phyloP scores from a whole-genome alignment of 257 asterid species.

The Lavandula angustifolia region DNA sequence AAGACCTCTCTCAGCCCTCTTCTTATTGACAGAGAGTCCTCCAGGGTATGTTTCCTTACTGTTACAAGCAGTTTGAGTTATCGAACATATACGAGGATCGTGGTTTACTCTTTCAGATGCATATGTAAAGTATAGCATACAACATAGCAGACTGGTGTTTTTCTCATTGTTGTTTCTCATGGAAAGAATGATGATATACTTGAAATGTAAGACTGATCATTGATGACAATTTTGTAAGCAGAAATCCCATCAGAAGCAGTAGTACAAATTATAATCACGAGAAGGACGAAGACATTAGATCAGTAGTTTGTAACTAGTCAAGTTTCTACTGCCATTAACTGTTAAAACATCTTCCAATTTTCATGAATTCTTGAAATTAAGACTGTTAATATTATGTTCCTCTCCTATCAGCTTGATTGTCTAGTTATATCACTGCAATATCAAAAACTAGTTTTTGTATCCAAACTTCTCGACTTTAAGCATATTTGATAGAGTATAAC shows the following conservation, averaged over 20 bases:
- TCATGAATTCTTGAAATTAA: not conserved
- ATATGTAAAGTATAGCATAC: not conserved
- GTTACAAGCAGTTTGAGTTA: slow-evolving; percentile 37
- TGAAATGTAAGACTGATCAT: too few species aligned
- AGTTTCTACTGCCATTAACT: not conserved
- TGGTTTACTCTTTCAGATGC: not conserved
- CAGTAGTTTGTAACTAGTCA: not conserved
- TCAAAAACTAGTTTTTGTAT: too few species aligned
- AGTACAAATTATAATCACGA: not conserved
- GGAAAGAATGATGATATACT: too few species aligned
- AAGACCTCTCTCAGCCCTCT: slow-evolving; percentile 78
- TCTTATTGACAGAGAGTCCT: slow-evolving; percentile 79
- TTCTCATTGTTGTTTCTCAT: not conserved
- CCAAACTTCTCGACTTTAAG: slow-evolving; percentile 5
- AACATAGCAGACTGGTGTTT: not conserved
- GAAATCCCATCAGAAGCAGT: not conserved
- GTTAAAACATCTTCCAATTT: not conserved
- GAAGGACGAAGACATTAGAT: not conserved
- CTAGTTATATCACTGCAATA: not conserved
- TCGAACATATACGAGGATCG: not conserved
- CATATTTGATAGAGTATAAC: slow-evolving; percentile 4
- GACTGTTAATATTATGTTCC: not conserved
- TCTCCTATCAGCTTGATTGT: not conserved
- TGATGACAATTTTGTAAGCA: not conserved
- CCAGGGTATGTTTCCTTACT: slow-evolving; percentile 90